phyloP scores from a whole-genome alignment of 768 basidiomycete species.

The Pulveroboletus sp. region DNA sequence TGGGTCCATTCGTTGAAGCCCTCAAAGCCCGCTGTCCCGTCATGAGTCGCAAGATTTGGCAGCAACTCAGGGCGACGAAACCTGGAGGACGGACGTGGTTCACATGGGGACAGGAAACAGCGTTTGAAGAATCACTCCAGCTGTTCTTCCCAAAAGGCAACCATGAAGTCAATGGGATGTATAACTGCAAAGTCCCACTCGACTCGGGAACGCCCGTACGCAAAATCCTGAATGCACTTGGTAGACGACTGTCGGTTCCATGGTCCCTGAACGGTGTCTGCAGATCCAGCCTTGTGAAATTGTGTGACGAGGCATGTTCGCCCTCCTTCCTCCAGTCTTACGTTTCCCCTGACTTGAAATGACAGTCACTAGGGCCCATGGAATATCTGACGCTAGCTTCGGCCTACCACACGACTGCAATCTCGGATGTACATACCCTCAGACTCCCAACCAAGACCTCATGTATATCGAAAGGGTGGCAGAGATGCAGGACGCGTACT shows the following conservation, averaged over 20 bases:
- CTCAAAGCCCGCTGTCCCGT: no score
- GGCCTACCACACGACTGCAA: constrained; percentile 35
- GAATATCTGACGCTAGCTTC: not conserved
- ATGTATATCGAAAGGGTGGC: constrained; percentile 52
- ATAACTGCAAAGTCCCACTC: no score
- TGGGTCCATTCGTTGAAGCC: no score
- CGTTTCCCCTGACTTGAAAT: not conserved
- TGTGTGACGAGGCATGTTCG: constrained; percentile 33
- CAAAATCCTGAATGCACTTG: not conserved
- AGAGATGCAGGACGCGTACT: no score
- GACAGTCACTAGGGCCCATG: not conserved
- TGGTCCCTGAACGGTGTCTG: not conserved
- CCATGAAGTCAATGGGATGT: no score
- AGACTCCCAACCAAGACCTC: constrained; percentile 43
- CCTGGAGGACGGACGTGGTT: not conserved
- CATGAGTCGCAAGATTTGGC: no score
- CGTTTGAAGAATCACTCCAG: no score
- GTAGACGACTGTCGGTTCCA: not conserved
- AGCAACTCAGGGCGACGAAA: no score
- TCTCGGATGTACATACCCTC: constrained; percentile 26
- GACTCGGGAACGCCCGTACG: not conserved
- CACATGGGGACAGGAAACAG: not conserved
- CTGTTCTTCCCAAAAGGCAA: no score
- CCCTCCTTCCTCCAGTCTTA: no score
- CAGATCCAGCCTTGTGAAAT: not conserved